phyloP scores from a whole-genome alignment of 2,329 filamentous ascomycete species.

The Fusarium nurragi region DNA sequence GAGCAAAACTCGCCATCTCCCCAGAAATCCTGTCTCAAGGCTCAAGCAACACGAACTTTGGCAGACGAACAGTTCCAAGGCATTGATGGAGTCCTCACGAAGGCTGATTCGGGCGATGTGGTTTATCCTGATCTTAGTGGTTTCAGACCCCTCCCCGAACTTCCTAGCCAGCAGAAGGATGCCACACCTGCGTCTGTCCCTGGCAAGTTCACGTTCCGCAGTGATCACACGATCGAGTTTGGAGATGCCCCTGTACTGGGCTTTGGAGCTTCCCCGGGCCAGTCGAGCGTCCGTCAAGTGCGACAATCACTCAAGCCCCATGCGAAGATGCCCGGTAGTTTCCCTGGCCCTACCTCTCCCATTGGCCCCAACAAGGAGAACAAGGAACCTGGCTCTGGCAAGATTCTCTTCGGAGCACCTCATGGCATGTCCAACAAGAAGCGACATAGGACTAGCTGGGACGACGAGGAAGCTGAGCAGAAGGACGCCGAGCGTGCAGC shows the following conservation, averaged over 20 bases:
- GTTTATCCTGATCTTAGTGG: conserved; percentile 64
- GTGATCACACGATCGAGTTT: conserved; percentile 71
- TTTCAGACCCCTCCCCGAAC: conserved; percentile 48
- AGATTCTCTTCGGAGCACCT: conserved; percentile 58
- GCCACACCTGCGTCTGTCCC: conserved; percentile 55
- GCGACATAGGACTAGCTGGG: conserved; percentile 65
- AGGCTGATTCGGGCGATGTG: conserved; percentile 49
- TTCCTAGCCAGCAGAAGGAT: conserved; percentile 40
- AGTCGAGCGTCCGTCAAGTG: conserved; percentile 69
- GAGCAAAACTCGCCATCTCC: conserved; percentile 66
- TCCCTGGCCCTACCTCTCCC: conserved; percentile 53
- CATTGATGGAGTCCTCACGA: conserved; percentile 42
- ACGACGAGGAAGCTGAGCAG: conserved; percentile 64
- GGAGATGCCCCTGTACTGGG: conserved; percentile 57
- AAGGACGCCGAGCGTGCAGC: conserved; percentile 59
- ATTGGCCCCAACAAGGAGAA: conserved; percentile 66
- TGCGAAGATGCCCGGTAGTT: conserved; percentile 64
- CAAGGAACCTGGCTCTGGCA: conserved; percentile 51
- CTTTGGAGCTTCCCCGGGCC: conserved; percentile 67
- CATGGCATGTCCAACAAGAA: conserved; percentile 75
- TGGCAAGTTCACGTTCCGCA: conserved; percentile 72
- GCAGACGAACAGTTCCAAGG: conserved; percentile 46
- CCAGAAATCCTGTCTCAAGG: conserved; percentile 60
- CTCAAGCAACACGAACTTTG: conserved; percentile 47
- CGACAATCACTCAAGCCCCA: conserved; percentile 59